Evolutionary conservation across 768 basidiomycete genomes (phyloP).

Genomic region (Psilocybe subaeruginosa): DNA sequence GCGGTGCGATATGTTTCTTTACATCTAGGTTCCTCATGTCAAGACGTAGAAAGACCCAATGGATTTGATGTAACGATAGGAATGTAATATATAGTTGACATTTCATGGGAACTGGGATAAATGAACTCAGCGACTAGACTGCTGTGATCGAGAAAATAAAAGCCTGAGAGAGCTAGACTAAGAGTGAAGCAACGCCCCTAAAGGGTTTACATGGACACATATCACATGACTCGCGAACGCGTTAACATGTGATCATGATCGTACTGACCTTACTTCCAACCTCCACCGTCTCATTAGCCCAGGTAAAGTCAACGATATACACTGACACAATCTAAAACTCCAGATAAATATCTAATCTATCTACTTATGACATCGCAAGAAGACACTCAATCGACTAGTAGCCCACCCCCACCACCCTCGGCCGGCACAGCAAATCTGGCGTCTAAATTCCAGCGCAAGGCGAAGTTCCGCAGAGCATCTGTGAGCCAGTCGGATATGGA

Average conservation of each 20-base stretch:
- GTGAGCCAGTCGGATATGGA: neutral
- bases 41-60: conserved; percentile 27
- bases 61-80: conserved; percentile 11
- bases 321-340: neutral
- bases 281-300: too few species aligned
- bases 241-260: too few species aligned
- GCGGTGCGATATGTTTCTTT: conserved; percentile 32
- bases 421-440: conserved; percentile 4
- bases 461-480: conserved; percentile 13
- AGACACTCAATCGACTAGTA: neutral
- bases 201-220: too few species aligned
- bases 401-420: neutral
- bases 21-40: conserved; percentile 28
- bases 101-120: too few species aligned
- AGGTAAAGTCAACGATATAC: too few species aligned
- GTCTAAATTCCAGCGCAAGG: conserved; percentile 19
- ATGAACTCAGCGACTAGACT: too few species aligned
- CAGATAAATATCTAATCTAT: neutral
- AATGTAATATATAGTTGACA: neutral
- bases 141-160: too few species aligned
- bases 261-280: too few species aligned
- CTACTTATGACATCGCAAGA: conserved; percentile 1
- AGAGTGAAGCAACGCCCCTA: too few species aligned
- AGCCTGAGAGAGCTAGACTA: too few species aligned
- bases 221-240: too few species aligned